These are phyloP conservation scores for Fusarium austroafricanum DNA, from an alignment of 2,329 filamentous ascomycete species.

Conservation along the genomic window DNA sequence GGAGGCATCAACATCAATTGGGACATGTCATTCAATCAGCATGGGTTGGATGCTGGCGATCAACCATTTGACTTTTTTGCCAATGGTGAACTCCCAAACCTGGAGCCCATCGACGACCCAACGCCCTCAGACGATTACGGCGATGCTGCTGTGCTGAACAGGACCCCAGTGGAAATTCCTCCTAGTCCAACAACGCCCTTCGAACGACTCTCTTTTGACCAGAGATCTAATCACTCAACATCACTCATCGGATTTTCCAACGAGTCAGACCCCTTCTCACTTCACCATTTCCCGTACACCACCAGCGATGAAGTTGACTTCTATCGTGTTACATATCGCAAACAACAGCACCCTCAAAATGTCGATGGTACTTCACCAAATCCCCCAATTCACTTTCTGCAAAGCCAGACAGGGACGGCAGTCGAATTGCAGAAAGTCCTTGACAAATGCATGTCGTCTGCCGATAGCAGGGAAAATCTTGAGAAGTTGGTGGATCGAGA, in stretches of 20 bases:
- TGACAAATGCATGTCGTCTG: neutral
- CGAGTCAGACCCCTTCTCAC: neutral
- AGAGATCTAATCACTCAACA: neutral
- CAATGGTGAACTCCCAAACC: neutral
- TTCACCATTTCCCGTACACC: neutral
- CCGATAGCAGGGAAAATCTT: neutral
- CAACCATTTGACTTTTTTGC: conserved; percentile 12
- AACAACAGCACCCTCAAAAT: neutral
- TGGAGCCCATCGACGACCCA: neutral
- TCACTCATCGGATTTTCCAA: neutral
- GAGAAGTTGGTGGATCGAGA: conserved; percentile 1
- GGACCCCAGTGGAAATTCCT: neutral
- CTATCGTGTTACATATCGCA: conserved; percentile 2
- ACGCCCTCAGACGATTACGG: neutral
- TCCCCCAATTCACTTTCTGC: neutral
- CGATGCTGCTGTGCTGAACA: neutral
- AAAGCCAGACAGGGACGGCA: neutral
- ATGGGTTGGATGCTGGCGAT: neutral
- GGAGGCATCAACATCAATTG: neutral
- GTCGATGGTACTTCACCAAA: no score
- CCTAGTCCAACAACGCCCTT: neutral
- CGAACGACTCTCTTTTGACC: neutral
- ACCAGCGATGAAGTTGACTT: conserved; percentile 9
- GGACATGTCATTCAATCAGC: neutral
- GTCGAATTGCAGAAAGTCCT: conserved; percentile 2